Percentiles rank a stretch among this genome's conserved stretches.
Evolutionary conservation across 2,329 filamentous ascomycete species (phyloP).

Genomic region (Epichloe baconii): DNA sequence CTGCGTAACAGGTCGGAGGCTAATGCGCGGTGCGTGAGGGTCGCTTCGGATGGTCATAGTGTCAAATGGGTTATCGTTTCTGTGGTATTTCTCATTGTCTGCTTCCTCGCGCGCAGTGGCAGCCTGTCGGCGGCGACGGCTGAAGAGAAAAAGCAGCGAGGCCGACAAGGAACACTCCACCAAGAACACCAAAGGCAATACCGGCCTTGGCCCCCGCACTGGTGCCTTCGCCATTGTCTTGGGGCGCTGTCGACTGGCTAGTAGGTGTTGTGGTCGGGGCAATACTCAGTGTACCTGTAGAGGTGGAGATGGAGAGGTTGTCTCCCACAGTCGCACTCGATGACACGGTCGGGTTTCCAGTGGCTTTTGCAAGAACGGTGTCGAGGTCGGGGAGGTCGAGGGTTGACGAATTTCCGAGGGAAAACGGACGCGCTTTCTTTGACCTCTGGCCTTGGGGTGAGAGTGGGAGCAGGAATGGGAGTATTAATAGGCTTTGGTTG

Average conservation of each 20-base stretch:
- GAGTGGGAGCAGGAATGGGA: slow-evolving; percentile 2
- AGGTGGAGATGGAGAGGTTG: slow-evolving; percentile 1
- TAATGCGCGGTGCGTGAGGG: slow-evolving; percentile 62
- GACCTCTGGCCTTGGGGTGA: background rate
- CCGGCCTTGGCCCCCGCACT: slow-evolving; percentile 54
- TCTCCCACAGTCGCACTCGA: slow-evolving; percentile 6
- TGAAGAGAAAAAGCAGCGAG: slow-evolving; percentile 61
- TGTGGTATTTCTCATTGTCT: slow-evolving; percentile 53
- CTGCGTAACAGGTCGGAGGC: slow-evolving; percentile 71
- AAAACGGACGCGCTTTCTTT: slow-evolving; percentile 8
- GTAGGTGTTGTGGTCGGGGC: slow-evolving; percentile 12
- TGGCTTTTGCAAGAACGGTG: slow-evolving; percentile 19
- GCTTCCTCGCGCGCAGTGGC: slow-evolving; percentile 28
- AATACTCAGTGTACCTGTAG: slow-evolving; percentile 9
- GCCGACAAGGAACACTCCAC: slow-evolving; percentile 52
- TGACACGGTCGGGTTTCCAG: slow-evolving; percentile 10
- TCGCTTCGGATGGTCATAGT: slow-evolving; percentile 12
- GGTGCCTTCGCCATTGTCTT: slow-evolving; percentile 9
- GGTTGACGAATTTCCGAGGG: slow-evolving; percentile 16
- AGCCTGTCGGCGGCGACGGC: slow-evolving; percentile 54
- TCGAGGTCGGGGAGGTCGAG: slow-evolving; percentile 13
- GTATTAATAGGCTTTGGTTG: background rate
- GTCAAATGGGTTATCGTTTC: slow-evolving; percentile 15
- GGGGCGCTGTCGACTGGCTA: slow-evolving; percentile 3
- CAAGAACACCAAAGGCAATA: slow-evolving; percentile 68